A percentile compares a stretch with the other conserved stretches of the same genome.
Evolutionary conservation across 805 yeast species (phyloP).

Genomic region (Zygoascus bituminiphila): DNA sequence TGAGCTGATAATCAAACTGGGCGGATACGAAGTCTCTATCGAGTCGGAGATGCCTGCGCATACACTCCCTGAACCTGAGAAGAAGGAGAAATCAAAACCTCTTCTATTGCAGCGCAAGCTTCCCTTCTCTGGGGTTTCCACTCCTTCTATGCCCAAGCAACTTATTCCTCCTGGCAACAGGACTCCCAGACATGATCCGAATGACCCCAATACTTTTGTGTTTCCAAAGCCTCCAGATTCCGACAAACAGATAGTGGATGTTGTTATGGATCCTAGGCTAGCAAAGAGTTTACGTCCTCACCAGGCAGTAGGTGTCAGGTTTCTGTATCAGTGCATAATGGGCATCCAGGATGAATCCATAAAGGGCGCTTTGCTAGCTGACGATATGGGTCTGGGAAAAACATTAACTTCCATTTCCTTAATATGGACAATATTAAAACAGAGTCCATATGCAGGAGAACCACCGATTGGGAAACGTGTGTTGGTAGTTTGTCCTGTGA

Average conservation of each 20-base stretch:
- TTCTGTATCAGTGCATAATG: conserved; percentile 76
- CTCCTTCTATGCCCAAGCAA: not conserved
- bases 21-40: conserved; percentile 44
- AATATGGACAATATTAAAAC: conserved; percentile 69
- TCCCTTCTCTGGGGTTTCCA: not conserved
- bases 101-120: not conserved
- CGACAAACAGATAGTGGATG: conserved; percentile 22
- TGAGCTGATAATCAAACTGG: conserved; percentile 42
- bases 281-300: conserved; percentile 87
- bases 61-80: not conserved
- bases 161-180: not conserved
- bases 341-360: conserved; percentile 44
- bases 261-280: conserved; percentile 47
- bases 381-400: conserved; percentile 95
- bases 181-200: conserved; percentile 19
- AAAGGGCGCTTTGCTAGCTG: conserved; percentile 79
- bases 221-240: conserved; percentile 19
- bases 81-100: not conserved
- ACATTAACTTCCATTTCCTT: conserved; percentile 79
- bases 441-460: conserved; percentile 27
- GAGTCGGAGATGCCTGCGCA: conserved; percentile 8
- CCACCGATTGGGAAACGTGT: conserved; percentile 45
- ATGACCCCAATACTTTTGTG: conserved; percentile 23
- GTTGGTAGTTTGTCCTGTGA: conserved; percentile 84
- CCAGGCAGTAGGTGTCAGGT: conserved; percentile 92